Conservation (phyloP, 257 asterid species). For the Plantago major region DNA sequence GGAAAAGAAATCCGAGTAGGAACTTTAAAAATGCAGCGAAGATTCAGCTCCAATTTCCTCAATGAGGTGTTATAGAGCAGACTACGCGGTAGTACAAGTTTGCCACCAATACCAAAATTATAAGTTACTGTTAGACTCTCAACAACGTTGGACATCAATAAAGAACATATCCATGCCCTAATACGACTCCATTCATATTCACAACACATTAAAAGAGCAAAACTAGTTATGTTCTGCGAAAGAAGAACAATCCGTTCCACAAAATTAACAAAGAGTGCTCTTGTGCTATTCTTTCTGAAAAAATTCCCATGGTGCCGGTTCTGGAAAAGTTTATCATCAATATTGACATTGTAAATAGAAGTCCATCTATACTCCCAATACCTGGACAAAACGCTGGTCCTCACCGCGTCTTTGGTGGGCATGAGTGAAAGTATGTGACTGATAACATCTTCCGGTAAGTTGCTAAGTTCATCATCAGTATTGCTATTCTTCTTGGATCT, state of each 20-base stretch:
- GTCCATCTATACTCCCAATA: slow-evolving; percentile 4
- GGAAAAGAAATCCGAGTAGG: not conserved
- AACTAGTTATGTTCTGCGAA: not conserved
- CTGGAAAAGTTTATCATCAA: not conserved
- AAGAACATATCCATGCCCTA: not conserved
- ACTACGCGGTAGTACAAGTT: not conserved
- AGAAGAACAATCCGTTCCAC: slow-evolving; percentile 2
- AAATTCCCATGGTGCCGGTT: not conserved
- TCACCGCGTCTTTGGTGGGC: not conserved
- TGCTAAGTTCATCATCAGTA: too few relatives aligned
- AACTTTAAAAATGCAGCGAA: not conserved
- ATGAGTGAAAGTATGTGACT: not conserved
- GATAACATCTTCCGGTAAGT: too few relatives aligned
- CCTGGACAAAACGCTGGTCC: not conserved
- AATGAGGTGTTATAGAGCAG: not conserved
- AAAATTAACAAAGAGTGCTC: not conserved
- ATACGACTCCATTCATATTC: not conserved
- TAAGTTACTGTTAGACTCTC: not conserved
- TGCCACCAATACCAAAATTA: too few relatives aligned
- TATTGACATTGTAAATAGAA: not conserved
- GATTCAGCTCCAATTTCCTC: not conserved
- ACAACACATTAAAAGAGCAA: not conserved
- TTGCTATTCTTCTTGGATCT: too few relatives aligned
- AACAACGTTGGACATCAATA: not conserved
- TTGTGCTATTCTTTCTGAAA: not conserved